Evolutionary conservation across 257 asterid species (phyloP).

Genomic region (Penstemon eatonii): DNA sequence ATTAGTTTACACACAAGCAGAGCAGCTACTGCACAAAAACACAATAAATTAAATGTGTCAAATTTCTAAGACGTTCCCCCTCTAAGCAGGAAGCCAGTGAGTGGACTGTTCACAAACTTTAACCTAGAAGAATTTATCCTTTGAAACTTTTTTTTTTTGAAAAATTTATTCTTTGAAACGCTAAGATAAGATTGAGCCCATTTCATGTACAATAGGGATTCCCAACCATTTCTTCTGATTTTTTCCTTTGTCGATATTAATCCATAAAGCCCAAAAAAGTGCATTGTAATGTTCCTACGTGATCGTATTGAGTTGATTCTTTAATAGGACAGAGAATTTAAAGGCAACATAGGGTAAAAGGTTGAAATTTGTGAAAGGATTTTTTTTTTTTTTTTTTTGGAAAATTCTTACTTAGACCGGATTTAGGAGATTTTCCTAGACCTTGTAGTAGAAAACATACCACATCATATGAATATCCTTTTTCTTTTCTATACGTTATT

Average conservation of each 20-base stretch:
- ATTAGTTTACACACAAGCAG: too few species aligned
- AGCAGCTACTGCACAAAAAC: too few species aligned
- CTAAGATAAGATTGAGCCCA: not conserved
- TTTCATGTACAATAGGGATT: slow-evolving; percentile 24
- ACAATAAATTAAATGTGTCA: too few species aligned
- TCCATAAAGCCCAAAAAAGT: slow-evolving; percentile 36
- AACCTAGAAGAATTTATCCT: slow-evolving; percentile 24
- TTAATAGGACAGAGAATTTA: slow-evolving; percentile 30
- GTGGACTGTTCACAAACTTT: too few species aligned
- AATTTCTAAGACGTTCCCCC: not conserved
- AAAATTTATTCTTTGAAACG: too few species aligned
- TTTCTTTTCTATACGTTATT: slow-evolving; percentile 12
- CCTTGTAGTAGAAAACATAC: too few species aligned
- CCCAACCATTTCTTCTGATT: slow-evolving; percentile 25
- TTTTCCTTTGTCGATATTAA: not conserved
- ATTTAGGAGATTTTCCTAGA: too few species aligned
- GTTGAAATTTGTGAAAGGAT: slow-evolving; percentile 27
- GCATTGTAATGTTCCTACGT: slow-evolving; percentile 27
- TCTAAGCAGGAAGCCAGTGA: not conserved
- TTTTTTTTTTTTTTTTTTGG: not conserved
- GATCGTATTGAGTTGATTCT: slow-evolving; percentile 29
- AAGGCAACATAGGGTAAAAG: slow-evolving; percentile 30
- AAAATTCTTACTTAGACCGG: too few species aligned
- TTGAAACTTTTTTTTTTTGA: not conserved
- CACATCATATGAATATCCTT: too few species aligned